Base-by-base conservation (phyloP, 768 basidiomycete species). In the Calvatia gigantea region DNA sequence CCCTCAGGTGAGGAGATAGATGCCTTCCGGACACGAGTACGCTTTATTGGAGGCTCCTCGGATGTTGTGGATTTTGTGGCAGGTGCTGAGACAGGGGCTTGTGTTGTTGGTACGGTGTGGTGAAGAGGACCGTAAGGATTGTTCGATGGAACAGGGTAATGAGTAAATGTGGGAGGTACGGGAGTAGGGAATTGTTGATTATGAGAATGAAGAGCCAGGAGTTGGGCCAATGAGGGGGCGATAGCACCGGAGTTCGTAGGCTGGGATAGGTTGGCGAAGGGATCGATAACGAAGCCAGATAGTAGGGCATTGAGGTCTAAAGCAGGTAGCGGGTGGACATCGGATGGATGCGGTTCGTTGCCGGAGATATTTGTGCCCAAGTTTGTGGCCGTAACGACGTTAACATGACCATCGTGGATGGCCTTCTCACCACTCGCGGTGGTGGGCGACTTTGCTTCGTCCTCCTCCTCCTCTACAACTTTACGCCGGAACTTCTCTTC, bases 181-280 rank as follows among this genome's bases (percentile, higher is more conserved):
- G n/a, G 72, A 62, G 56, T 19, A 39, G 54, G 41, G 51, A 56
- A 29, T 39, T 51, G 33, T 32, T 57, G 54, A 19, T 54, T 51
- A 27, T 58, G 58, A 0, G 80, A 72, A 56, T 85, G 81, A 45
- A 85, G 70, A 0, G 87, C 82, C 19, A 90, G 75, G 8, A 91
- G 75, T 67, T 91, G 89, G 0, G 86, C 84, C 32, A 90, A 75
- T 17, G 87, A 86, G 1, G 84, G 84, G 0, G 75, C 66, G 31
- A 74, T 65, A 43, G 66, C 19, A 41, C 68, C 51, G 23, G 67
- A 58, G 54, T 67, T 73, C 49, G 68, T 65, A 37, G 71, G 73
- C 27, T 60, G 67, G 37, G 60, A 65, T 6, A 60, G 48, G 63
- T 75, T 61, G 19, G 60, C 33, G 48, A 72, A 69, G 67, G 70